Percentiles rank a stretch among this genome's conserved stretches.
phyloP scores from a whole-genome alignment of 495 filamentous ascomycete species.

The Annulohypoxylon stygium region DNA sequence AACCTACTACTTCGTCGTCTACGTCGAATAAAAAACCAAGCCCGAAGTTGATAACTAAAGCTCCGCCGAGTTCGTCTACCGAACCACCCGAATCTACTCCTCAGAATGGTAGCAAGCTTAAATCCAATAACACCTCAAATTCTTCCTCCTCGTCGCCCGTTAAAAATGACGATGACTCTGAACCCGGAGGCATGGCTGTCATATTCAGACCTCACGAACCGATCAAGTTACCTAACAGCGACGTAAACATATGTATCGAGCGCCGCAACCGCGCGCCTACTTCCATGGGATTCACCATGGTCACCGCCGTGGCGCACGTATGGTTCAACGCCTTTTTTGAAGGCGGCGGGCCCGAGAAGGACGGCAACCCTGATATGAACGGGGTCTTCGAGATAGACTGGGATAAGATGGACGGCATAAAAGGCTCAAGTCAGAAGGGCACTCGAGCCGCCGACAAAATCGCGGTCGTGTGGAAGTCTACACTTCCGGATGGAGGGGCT shows the following conservation, averaged over 20 bases:
- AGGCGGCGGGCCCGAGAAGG: constrained; percentile 75
- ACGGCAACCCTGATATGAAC: constrained; percentile 60
- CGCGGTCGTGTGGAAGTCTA: constrained; percentile 83
- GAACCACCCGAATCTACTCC: constrained; percentile 20
- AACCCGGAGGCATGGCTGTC: constrained; percentile 71
- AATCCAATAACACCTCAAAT: constrained; percentile 4
- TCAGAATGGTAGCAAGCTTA: constrained; percentile 8
- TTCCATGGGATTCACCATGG: constrained; percentile 84
- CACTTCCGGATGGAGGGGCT: constrained; percentile 38
- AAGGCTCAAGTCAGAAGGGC: constrained; percentile 84
- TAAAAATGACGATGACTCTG: constrained; percentile 48
- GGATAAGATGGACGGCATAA: constrained; percentile 74
- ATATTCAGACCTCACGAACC: constrained; percentile 76
- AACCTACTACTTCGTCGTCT: constrained; percentile 19
- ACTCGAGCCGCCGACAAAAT: constrained; percentile 83
- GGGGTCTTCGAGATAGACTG: constrained; percentile 71
- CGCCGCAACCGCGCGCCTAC: constrained; percentile 76
- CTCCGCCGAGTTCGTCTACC: constrained; percentile 8
- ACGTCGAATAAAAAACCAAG: constrained; percentile 34
- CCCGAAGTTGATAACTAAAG: constrained; percentile 40
- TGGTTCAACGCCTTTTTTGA: constrained; percentile 98
- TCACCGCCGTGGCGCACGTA: constrained; percentile 91
- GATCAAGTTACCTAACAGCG: constrained; percentile 79
- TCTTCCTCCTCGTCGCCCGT: constrained; percentile 26
- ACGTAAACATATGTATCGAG: constrained; percentile 92